Evolutionary conservation across 139 green algal genomes (phyloP).

Genomic region (Astrephomene gubernaculifera): DNA sequence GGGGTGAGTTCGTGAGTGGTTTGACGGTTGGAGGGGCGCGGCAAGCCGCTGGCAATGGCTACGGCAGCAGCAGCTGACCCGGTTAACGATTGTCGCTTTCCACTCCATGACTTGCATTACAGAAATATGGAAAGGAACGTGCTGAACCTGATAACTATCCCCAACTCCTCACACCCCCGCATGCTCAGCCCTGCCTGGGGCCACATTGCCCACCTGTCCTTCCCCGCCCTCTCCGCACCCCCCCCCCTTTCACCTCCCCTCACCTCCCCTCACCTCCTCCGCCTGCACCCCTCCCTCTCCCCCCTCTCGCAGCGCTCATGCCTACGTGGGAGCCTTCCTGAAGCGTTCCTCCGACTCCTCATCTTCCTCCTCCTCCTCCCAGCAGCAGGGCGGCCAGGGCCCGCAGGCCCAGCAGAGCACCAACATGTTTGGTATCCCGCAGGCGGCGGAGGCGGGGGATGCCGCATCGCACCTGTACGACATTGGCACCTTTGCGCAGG

Average conservation of each 20-base stretch:
- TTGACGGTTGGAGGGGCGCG: too few relatives aligned
- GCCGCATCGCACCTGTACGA: conserved; percentile 75
- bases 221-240: not conserved
- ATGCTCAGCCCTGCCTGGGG: too few relatives aligned
- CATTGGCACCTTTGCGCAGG: conserved; percentile 89
- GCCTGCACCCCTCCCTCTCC: too few relatives aligned
- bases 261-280: not conserved
- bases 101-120: too few relatives aligned
- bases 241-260: not conserved
- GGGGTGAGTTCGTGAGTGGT: conserved; percentile 54
- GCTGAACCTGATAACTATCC: too few relatives aligned
- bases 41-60: too few relatives aligned
- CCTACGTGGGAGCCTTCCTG: conserved; percentile 96
- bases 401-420: not conserved
- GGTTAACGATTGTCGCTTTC: too few relatives aligned
- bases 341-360: conserved; percentile 1
- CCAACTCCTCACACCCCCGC: too few relatives aligned
- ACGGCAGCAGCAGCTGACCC: too few relatives aligned
- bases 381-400: not conserved
- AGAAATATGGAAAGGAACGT: too few relatives aligned
- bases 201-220: too few relatives aligned
- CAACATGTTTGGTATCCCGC: too few relatives aligned
- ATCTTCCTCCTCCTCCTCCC: not conserved
- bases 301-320: conserved; percentile 70
- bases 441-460: conserved; percentile 10